Evolutionary conservation across 768 basidiomycete species (phyloP), one percentile per base, ranked within the genome.

Genomic region (Coprinopsis sp.): DNA sequence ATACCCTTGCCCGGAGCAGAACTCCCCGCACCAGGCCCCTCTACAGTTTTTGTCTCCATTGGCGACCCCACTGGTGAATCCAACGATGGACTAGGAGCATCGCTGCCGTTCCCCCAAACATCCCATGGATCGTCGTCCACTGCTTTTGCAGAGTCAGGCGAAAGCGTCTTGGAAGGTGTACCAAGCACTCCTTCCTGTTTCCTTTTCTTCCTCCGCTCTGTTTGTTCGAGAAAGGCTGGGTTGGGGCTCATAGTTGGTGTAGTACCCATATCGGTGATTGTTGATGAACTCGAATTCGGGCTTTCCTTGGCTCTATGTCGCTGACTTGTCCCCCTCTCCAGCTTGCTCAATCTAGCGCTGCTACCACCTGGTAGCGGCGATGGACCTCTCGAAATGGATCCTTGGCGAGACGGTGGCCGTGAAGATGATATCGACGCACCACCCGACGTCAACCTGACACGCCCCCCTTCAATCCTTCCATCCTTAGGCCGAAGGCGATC

Each of bases 391-490:
- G 22, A 2, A 2, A 3, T 24, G n/a, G 4, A 10, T 19, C 29
- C 5, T 29, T 22, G 46, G 12, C 33, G 22, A 21, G 31, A 41
- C 21, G 36, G 42, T 7, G 37, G 49, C 18, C 37, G 50, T n/a
- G 22, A 51, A 21, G 18, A 52, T 44, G 24, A 8, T 8, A n/a
- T 8, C 30, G 10, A 8, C 30, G 30, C 8, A n/a, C 10, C 30
- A 8, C 30, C 30, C 8, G 40, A 6, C 24, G 55, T 49, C 6
- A 72, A 54, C 4, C 69, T 77, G 1, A 77, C 74, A 85, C 79
- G 12, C 84, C 77, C 53, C 80, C 84, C 53, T 76, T 78, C 53
- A 87, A 71, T 5, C 80, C 81, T 53, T 80, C 81, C 0, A 85
- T 56, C 19, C 78, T 61, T 1, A 69, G 64, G 12, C 68, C 63